phyloP scores from a whole-genome alignment of 2,329 filamentous ascomycete genomes.

The Penicillium sumatraense region DNA sequence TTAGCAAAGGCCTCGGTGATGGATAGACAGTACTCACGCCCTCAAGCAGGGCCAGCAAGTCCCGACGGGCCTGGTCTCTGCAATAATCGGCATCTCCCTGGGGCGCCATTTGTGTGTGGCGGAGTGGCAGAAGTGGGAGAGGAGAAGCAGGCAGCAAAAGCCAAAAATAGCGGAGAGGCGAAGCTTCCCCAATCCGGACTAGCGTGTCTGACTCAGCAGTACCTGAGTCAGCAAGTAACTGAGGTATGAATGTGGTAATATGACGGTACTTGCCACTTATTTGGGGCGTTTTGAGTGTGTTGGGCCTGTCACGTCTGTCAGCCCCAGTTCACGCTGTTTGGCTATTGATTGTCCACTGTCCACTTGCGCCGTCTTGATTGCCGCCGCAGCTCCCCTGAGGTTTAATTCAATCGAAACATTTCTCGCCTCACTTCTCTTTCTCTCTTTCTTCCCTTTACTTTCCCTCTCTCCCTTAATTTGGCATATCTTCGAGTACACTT shows the following conservation, averaged over 20 bases:
- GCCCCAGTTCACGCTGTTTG: no score
- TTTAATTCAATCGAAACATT: constrained; percentile 14
- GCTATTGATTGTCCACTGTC: not conserved
- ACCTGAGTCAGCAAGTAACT: constrained; percentile 24
- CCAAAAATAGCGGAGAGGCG: not conserved
- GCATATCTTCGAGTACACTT: no score
- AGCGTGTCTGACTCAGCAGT: no score
- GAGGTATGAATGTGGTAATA: constrained; percentile 5
- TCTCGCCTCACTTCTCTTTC: constrained; percentile 1
- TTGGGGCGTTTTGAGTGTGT: no score
- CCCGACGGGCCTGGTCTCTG: constrained; percentile 71
- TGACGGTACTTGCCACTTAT: constrained; percentile 2
- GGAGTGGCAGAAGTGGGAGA: not conserved
- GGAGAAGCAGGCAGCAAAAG: not conserved
- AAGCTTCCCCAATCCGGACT: no score
- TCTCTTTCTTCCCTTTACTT: not conserved
- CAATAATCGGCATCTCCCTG: constrained; percentile 49
- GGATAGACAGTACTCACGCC: constrained; percentile 70
- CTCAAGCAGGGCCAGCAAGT: constrained; percentile 89
- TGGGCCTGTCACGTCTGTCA: constrained; percentile 5
- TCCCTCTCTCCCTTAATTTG: not conserved
- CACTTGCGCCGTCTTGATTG: constrained; percentile 17
- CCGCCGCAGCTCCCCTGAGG: constrained; percentile 31
- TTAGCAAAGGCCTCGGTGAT: constrained; percentile 21
- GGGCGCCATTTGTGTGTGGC: constrained; percentile 27